Evolutionary conservation across 2,329 filamentous ascomycete species (phyloP), one percentile per base, ranked within the genome.

Genomic region (Trichoderma oligosporum): DNA sequence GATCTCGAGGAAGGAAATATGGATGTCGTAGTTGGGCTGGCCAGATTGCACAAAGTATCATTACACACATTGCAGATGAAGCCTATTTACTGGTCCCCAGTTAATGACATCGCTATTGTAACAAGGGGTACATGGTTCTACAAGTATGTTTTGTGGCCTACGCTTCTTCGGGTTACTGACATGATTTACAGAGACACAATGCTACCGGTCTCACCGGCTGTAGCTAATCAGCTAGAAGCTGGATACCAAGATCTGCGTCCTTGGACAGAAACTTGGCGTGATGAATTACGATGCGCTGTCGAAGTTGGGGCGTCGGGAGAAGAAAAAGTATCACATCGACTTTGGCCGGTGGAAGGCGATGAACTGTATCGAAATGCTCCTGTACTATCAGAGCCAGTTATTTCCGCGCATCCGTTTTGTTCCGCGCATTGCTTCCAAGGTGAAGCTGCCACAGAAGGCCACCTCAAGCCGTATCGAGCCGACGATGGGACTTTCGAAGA

Each of bases 61-160:
- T 78, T 97, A 64, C 91, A 93, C 20, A 82, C 82, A 53, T 74
- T 96, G 31, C 81, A 89, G 66, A 96, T 99, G 91, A 90, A 92
- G 70, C 94, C 94, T 0, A 97, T 97, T 59, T 99, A 99, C 70
- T 99, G 94, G 94, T 92, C 88, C 16, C 93, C 94, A 7, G 82
- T 97, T 29, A 91, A 96, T 65, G 94, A 97, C 67, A 82, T 95
- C 29, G 87, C 90, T 6, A 79, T 85, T 33, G 91, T 97, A 1
- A 80, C 88, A 57, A 82, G 94, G 62, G 91, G 89, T 1, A 97
- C 93, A 0, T 99, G 94, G 94, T 99, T 99, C 70, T 97, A 97
- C 72, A 88, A 88, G 74, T 81, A 67, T 58, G 70, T 61, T 2
- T 8, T 33, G 11, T 41, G 9, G 3, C 9, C 7, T 36, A 9